These are phyloP conservation scores for Alternaria sp. DNA, from an alignment of 2,329 filamentous ascomycete genomes.

Conservation along the genomic window DNA sequence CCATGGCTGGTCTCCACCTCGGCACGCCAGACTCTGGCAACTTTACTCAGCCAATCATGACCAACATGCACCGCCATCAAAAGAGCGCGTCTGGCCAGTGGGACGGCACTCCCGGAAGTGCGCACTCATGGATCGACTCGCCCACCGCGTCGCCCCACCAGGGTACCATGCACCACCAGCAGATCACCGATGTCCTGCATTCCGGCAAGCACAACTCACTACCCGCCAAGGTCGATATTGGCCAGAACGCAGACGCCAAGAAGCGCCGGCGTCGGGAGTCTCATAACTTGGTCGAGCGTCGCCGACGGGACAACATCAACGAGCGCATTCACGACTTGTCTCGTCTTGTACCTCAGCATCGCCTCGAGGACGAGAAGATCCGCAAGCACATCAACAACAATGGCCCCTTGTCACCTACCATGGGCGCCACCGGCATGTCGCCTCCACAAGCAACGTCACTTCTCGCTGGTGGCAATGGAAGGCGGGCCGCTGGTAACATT, in stretches of 20 bases:
- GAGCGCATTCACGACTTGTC: slow-evolving; percentile 97
- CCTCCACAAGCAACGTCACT: slow-evolving; percentile 84
- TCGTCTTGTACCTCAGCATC: slow-evolving; percentile 87
- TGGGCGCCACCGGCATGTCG: slow-evolving; percentile 72
- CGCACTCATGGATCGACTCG: slow-evolving; percentile 86
- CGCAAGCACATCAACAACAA: slow-evolving; percentile 94
- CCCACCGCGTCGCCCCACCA: slow-evolving; percentile 84
- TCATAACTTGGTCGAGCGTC: slow-evolving; percentile 94
- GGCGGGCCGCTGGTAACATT: slow-evolving; percentile 83
- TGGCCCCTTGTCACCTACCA: slow-evolving; percentile 83
- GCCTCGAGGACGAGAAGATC: slow-evolving; percentile 95
- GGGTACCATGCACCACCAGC: slow-evolving; percentile 70
- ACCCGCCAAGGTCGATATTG: slow-evolving; percentile 76
- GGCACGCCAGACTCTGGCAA: slow-evolving; percentile 73
- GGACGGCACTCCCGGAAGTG: slow-evolving; percentile 84
- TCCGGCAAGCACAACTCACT: slow-evolving; percentile 84
- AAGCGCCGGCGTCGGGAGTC: slow-evolving; percentile 88
- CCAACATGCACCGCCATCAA: slow-evolving; percentile 70
- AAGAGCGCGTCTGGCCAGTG: slow-evolving; percentile 89
- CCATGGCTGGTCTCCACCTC: slow-evolving; percentile 74
- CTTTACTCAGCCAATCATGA: slow-evolving; percentile 81
- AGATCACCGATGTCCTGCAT: slow-evolving; percentile 88
- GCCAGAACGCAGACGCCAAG: slow-evolving; percentile 90
- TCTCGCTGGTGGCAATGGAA: slow-evolving; percentile 81
- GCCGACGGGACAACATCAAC: slow-evolving; percentile 96